A percentile compares a stretch with the other conserved stretches of the same genome.
phyloP scores from a whole-genome alignment of 1,284 basidiomycete species.

The Cryptococcus maquisensis region DNA sequence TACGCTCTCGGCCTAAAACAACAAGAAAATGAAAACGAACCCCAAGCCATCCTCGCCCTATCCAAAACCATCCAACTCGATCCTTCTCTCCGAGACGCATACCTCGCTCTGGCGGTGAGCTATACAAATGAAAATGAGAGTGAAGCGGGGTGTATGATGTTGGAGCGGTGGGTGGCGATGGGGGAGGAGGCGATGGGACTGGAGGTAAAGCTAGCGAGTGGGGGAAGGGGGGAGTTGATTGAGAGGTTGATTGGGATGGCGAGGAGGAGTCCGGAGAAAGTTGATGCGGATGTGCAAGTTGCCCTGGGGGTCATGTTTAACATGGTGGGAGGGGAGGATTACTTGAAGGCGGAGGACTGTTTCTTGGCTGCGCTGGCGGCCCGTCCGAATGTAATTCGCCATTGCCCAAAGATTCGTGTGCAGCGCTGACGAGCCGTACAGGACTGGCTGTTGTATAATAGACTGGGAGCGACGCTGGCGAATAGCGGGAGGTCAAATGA shows the following conservation, averaged over 20 bases:
- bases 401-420: neutral
- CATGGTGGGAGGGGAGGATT: conserved; percentile 69
- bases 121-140: conserved; percentile 88
- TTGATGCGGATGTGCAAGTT: conserved; percentile 91
- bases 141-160: conserved; percentile 66
- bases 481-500: conserved; percentile 81
- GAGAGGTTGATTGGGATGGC: conserved; percentile 49
- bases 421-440: conserved; percentile 37
- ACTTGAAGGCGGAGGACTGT: conserved; percentile 87
- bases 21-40: conserved; percentile 96
- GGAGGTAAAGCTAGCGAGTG: neutral
- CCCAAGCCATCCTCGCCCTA: conserved; percentile 82
- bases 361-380: conserved; percentile 83
- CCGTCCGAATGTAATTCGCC: conserved; percentile 68
- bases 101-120: conserved; percentile 87
- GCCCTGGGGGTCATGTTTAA: conserved; percentile 92
- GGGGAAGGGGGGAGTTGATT: conserved; percentile 31
- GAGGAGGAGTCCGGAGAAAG: conserved; percentile 50
- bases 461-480: conserved; percentile 92
- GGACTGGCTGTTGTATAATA: conserved; percentile 95
- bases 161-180: conserved; percentile 70
- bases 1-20: conserved; percentile 92
- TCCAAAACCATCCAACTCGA: conserved; percentile 76
- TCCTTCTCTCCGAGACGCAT: conserved; percentile 68
- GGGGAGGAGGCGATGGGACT: neutral